These are phyloP conservation scores for Limonium bicolor DNA, from an alignment of 148 eudicot species.

Conservation along the genomic window DNA sequence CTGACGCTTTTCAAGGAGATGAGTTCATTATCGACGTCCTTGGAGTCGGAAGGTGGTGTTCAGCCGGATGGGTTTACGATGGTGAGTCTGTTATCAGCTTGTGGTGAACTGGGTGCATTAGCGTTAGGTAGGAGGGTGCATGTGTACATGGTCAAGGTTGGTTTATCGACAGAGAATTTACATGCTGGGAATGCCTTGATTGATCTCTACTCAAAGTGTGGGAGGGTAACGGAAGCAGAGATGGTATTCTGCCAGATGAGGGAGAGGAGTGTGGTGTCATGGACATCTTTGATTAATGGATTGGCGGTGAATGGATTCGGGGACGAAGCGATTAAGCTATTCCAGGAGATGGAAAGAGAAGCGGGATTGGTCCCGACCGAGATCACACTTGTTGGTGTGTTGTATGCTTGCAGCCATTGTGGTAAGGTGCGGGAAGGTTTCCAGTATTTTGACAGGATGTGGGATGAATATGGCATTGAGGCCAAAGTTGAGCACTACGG, in stretches of 20 bases:
- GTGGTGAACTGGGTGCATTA: conserved; percentile 70
- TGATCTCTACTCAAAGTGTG: conserved; percentile 61
- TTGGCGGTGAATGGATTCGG: conserved; percentile 57
- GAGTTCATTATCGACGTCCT: too few species aligned
- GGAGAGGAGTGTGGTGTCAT: conserved; percentile 45
- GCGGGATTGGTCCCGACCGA: conserved; percentile 38
- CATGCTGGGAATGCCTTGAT: conserved; percentile 58
- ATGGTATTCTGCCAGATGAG: conserved; percentile 33
- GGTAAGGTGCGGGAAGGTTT: conserved; percentile 66
- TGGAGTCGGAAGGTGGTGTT: conserved; percentile 36
- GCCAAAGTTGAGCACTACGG: conserved; percentile 67
- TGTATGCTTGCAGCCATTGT: conserved; percentile 76
- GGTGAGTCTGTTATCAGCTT: conserved; percentile 72
- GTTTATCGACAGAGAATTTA: conserved; percentile 39
- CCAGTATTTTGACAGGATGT: conserved; percentile 42
- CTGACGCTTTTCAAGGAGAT: conserved; percentile 39
- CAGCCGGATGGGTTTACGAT: conserved; percentile 75
- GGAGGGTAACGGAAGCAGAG: conserved; percentile 36
- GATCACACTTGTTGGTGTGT: conserved; percentile 57
- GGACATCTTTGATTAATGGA: conserved; percentile 63
- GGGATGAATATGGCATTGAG: conserved; percentile 22
- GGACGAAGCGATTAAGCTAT: conserved; percentile 35
- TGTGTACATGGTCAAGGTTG: conserved; percentile 54
- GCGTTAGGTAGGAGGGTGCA: conserved; percentile 68
- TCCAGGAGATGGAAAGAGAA: conserved; percentile 34